Conservation (phyloP, 2,329 filamentous ascomycete genomes). For the Leptographium wingfieldii region DNA sequence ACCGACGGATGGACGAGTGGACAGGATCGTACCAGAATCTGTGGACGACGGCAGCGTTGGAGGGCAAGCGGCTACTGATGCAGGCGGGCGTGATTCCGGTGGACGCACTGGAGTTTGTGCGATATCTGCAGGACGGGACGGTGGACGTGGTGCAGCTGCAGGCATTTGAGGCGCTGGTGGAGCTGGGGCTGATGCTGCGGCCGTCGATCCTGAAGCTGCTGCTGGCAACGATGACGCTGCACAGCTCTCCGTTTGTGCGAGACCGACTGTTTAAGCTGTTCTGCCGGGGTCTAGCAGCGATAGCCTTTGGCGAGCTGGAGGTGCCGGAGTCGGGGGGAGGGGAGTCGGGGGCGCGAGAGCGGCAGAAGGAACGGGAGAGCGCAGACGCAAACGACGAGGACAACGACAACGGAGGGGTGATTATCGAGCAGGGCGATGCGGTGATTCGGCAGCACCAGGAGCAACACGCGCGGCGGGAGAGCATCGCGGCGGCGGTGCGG, state of each 20-base stretch:
- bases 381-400: constrained; percentile 36
- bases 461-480: constrained; percentile 33
- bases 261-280: constrained; percentile 46
- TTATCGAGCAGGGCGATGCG: constrained; percentile 32
- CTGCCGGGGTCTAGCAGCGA: constrained; percentile 44
- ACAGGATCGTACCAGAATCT: constrained; percentile 55
- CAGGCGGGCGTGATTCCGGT: constrained; percentile 47
- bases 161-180: constrained; percentile 50
- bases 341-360: not conserved
- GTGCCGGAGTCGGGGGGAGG: constrained; percentile 21
- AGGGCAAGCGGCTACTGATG: constrained; percentile 51
- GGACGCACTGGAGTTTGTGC: constrained; percentile 42
- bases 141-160: constrained; percentile 52
- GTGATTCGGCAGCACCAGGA: constrained; percentile 31
- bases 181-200: constrained; percentile 48
- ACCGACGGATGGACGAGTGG: constrained; percentile 57
- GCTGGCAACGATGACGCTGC: constrained; percentile 45
- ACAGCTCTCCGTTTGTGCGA: constrained; percentile 51
- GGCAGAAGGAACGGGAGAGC: not conserved
- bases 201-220: constrained; percentile 42
- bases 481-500: constrained; percentile 31
- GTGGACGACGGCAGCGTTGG: constrained; percentile 49
- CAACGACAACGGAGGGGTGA: constrained; percentile 27
- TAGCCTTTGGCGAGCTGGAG: constrained; percentile 52
- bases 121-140: constrained; percentile 53